phyloP scores from a whole-genome alignment of 306 rosid species.

The Cucurbita maxima region DNA sequence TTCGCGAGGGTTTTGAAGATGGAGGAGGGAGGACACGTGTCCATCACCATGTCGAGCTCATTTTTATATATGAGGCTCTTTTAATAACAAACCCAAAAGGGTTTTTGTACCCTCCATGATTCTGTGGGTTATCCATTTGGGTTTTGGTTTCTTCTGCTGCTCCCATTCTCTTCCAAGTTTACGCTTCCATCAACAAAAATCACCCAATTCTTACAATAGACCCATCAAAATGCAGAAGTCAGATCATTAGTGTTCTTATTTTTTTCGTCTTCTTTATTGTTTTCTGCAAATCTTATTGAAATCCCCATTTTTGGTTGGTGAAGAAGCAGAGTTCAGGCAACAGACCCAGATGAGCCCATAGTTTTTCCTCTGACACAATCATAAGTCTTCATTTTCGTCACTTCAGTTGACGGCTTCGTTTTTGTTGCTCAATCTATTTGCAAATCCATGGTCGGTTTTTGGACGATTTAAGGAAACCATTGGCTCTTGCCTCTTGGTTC shows the following conservation, averaged over 20 bases:
- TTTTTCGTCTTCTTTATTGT: too few relatives aligned
- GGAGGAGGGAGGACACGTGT: conserved; percentile 37
- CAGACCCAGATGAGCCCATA: background rate
- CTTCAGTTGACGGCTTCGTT: background rate
- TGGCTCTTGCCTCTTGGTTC: background rate
- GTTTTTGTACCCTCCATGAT: background rate
- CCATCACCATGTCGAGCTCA: conserved; percentile 21
- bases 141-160: background rate
- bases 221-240: background rate
- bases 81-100: background rate
- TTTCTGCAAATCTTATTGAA: background rate
- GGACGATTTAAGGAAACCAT: background rate
- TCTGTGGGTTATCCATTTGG: conserved; percentile 8
- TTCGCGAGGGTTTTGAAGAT: conserved; percentile 41
- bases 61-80: background rate
- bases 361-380: conserved; percentile 1
- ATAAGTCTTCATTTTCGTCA: background rate
- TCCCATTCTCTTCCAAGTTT: background rate
- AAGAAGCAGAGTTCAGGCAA: background rate
- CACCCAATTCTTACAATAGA: background rate
- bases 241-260: background rate
- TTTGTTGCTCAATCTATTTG: background rate
- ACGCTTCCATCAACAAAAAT: background rate
- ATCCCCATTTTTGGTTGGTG: background rate
- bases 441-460: background rate